These are phyloP conservation scores for Colletotrichum abscissum DNA, from an alignment of 2,329 filamentous ascomycete species.

Conservation along the genomic window DNA sequence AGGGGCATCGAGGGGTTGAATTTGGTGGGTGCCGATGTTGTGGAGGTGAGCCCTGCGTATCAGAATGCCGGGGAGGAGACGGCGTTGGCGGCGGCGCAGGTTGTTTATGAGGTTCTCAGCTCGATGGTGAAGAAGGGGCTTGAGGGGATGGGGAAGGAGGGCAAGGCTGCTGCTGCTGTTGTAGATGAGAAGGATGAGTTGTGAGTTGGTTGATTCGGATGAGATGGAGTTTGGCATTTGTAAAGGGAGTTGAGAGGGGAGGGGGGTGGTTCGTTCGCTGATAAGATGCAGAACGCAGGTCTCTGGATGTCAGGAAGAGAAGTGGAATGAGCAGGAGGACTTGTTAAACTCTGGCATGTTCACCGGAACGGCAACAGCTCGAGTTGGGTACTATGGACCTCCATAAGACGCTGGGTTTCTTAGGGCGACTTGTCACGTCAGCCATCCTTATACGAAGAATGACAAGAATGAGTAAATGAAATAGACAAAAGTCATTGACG, in stretches of 20 bases:
- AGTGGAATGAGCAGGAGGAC: neutral
- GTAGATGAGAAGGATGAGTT: conserved; percentile 50
- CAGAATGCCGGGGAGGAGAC: conserved; percentile 85
- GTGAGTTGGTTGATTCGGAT: conserved; percentile 32
- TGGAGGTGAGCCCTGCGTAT: conserved; percentile 89
- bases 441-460: neutral
- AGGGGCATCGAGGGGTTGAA: conserved; percentile 86
- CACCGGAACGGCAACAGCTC: neutral
- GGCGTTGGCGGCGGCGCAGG: conserved; percentile 83
- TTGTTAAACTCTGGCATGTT: neutral
- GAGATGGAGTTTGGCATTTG: neutral
- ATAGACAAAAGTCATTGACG: neutral
- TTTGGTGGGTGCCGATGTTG: conserved; percentile 88
- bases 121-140: conserved; percentile 72
- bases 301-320: neutral
- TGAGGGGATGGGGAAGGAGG: conserved; percentile 50
- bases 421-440: neutral
- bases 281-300: neutral
- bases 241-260: neutral
- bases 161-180: conserved; percentile 35
- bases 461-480: neutral
- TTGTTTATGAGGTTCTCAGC: conserved; percentile 87
- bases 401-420: neutral
- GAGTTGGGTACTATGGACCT: neutral
- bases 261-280: neutral